Conservation (phyloP, 192 early-diverging fungal genomes). For the Coemansia sp. region DNA sequence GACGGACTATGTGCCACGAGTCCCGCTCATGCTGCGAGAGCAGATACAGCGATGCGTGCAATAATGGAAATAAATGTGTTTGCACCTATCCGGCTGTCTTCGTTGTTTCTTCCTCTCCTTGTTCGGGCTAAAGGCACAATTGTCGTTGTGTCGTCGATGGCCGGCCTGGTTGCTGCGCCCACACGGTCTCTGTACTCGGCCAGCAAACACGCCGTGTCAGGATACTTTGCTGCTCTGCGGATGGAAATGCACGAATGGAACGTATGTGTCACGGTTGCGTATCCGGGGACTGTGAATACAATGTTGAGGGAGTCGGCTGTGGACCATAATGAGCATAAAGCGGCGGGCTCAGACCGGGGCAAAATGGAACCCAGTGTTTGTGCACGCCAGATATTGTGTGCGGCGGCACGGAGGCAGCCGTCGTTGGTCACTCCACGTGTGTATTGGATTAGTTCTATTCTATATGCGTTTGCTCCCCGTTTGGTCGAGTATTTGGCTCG, state of each 20-base stretch:
- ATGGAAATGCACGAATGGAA: conserved; percentile 67
- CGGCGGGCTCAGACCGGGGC: conserved; percentile 53
- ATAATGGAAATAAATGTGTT: conserved; percentile 62
- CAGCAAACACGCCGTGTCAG: conserved; percentile 78
- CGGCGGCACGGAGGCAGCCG: conserved; percentile 46
- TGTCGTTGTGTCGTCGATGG: conserved; percentile 74
- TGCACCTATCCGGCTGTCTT: conserved; percentile 57
- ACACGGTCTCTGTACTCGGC: conserved; percentile 77
- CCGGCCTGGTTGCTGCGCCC: conserved; percentile 70
- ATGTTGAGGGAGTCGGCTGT: conserved; percentile 67
- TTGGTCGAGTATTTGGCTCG: conserved; percentile 68
- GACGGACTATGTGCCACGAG: neutral
- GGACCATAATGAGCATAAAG: conserved; percentile 31
- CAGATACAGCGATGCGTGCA: conserved; percentile 35
- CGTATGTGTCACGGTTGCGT: conserved; percentile 65
- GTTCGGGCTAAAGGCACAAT: conserved; percentile 49
- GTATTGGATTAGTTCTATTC: conserved; percentile 54
- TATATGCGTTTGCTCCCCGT: conserved; percentile 58
- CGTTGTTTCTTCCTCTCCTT: conserved; percentile 59
- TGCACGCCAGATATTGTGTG: conserved; percentile 64
- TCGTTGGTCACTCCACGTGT: conserved; percentile 66
- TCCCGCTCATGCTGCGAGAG: conserved; percentile 18
- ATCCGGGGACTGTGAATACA: conserved; percentile 78
- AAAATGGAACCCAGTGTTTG: conserved; percentile 61
- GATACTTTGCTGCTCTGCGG: conserved; percentile 78